Evolutionary conservation across 2,329 filamentous ascomycete species (phyloP).

Genomic region (Exutisphaerella laricina): DNA sequence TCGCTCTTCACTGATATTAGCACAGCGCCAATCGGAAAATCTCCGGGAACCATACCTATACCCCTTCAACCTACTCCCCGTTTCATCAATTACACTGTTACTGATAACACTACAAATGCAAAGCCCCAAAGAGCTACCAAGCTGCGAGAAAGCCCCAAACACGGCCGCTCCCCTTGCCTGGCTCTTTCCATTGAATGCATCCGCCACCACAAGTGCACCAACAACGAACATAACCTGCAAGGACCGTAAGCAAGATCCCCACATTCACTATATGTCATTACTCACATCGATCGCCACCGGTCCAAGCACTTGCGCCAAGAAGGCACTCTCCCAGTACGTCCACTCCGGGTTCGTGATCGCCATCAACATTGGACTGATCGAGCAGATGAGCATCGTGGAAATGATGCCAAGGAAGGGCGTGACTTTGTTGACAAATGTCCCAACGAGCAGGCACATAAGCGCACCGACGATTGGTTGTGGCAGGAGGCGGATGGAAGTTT

Average conservation of each 20-base stretch:
- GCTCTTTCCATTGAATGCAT: slow-evolving; percentile 36
- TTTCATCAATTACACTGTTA: slow-evolving; percentile 20
- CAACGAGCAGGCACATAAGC: slow-evolving; percentile 32
- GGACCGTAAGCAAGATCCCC: no score
- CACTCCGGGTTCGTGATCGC: slow-evolving; percentile 43
- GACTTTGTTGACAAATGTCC: slow-evolving; percentile 21
- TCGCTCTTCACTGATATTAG: slow-evolving; percentile 39
- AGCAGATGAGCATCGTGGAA: slow-evolving; percentile 11
- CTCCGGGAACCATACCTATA: slow-evolving; percentile 23
- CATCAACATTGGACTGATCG: slow-evolving; percentile 43
- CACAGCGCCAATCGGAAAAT: not conserved
- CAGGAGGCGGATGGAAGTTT: slow-evolving; percentile 37
- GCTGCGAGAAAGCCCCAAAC: slow-evolving; percentile 42
- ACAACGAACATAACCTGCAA: slow-evolving; percentile 35
- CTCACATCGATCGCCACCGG: slow-evolving; percentile 25
- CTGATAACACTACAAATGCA: slow-evolving; percentile 37
- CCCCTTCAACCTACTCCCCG: slow-evolving; percentile 11
- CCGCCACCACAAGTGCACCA: slow-evolving; percentile 40
- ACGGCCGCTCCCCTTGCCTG: slow-evolving; percentile 44
- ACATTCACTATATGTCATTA: no score
- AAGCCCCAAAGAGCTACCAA: slow-evolving; percentile 40
- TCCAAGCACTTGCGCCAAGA: slow-evolving; percentile 18
- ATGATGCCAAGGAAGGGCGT: slow-evolving; percentile 14
- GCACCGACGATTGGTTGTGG: slow-evolving; percentile 45
- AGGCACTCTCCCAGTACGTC: slow-evolving; percentile 42